Percentiles rank a stretch among this genome's conserved stretches.
These are phyloP conservation scores for Chloranthus sessilifolius DNA, from an alignment of 164 flowering plant species.

Conservation along the genomic window DNA sequence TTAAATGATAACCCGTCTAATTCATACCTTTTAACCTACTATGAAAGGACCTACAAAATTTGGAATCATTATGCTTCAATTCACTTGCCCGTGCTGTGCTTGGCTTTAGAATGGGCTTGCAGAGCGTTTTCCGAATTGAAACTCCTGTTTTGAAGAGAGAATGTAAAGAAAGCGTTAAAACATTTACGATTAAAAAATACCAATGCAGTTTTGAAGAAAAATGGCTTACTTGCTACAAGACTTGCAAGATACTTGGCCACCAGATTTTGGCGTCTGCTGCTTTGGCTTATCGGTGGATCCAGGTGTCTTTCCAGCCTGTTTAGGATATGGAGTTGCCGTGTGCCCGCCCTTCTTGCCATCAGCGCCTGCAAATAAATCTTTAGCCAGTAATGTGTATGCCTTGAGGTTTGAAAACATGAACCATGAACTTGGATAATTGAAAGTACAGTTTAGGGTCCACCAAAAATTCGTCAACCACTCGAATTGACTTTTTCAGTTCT, in stretches of 20 bases:
- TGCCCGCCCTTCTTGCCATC: slow-evolving; percentile 57
- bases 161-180: background rate
- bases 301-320: slow-evolving; percentile 35
- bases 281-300: slow-evolving; percentile 25
- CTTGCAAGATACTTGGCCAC: slow-evolving; percentile 30
- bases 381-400: no score
- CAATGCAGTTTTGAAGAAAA: background rate
- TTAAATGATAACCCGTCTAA: background rate
- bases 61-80: background rate
- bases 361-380: slow-evolving; percentile 5
- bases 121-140: slow-evolving; percentile 39
- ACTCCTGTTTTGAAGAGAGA: slow-evolving; percentile 25
- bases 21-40: background rate
- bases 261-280: slow-evolving; percentile 37
- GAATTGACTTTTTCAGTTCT: no score
- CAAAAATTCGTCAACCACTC: no score
- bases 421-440: no score
- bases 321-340: slow-evolving; percentile 58
- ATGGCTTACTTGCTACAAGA: slow-evolving; percentile 44
- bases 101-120: slow-evolving; percentile 49
- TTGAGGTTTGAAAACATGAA: no score
- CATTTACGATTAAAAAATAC: background rate
- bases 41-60: slow-evolving; percentile 1
- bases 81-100: slow-evolving; percentile 35
- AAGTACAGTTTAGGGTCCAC: no score